phyloP scores from a whole-genome alignment of 164 flowering plant genomes.

The Annona cherimola region DNA sequence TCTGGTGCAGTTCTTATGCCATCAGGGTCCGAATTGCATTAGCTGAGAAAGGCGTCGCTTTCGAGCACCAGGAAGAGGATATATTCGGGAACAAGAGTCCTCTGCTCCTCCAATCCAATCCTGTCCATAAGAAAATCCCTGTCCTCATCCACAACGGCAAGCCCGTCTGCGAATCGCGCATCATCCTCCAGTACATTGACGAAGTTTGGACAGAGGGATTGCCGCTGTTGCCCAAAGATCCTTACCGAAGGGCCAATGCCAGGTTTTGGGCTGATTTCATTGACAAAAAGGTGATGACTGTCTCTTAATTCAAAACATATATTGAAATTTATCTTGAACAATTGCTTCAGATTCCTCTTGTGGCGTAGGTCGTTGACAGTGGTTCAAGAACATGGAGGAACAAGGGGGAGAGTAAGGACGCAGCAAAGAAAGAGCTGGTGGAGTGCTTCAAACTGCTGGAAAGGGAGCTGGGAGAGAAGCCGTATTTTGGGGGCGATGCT shows the following conservation, averaged over 20 bases:
- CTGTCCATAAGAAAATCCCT: constrained; percentile 20
- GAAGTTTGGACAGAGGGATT: constrained; percentile 14
- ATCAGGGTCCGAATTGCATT: constrained; percentile 30
- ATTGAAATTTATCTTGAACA: no score
- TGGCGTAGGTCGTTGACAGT: background rate
- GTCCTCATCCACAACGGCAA: constrained; percentile 17
- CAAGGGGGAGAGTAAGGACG: constrained; percentile 16
- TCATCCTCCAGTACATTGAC: constrained; percentile 20
- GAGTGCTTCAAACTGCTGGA: constrained; percentile 14
- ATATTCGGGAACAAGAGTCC: constrained; percentile 2
- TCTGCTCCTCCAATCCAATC: constrained; percentile 17
- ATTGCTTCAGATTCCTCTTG: no score
- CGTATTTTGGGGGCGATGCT: constrained; percentile 15
- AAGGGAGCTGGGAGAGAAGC: constrained; percentile 17
- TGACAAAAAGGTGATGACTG: constrained; percentile 12
- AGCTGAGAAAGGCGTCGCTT: constrained; percentile 12
- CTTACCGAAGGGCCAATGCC: constrained; percentile 10
- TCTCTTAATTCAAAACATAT: background rate
- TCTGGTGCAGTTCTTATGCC: constrained; percentile 22
- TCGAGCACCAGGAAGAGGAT: constrained; percentile 3
- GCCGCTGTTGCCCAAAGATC: constrained; percentile 20
- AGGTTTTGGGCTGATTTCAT: constrained; percentile 21
- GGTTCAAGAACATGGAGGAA: constrained; percentile 5
- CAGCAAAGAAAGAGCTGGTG: constrained; percentile 11
- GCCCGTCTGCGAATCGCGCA: constrained; percentile 23